A percentile compares a stretch with the other conserved stretches of the same genome.
phyloP scores from a whole-genome alignment of 2,329 filamentous ascomycete species.

The Malbranchea cinnamomea region DNA sequence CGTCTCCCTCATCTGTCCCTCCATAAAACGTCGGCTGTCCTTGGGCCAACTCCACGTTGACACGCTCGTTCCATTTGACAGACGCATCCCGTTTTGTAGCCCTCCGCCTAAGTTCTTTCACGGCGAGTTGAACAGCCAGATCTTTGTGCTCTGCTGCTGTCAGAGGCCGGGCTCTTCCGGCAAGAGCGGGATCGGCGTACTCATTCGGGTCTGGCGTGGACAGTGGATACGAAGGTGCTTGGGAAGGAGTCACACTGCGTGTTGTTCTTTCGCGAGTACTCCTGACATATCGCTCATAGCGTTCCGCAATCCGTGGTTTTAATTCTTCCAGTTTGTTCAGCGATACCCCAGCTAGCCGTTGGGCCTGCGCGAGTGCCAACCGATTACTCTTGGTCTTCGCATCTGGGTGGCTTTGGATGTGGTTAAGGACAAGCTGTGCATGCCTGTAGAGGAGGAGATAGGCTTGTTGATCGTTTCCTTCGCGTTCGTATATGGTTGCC shows the following conservation, averaged over 20 bases:
- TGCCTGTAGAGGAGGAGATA: constrained; percentile 88
- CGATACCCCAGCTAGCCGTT: constrained; percentile 48
- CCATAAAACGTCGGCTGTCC: background rate
- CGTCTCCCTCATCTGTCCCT: constrained; percentile 21
- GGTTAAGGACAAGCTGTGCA: constrained; percentile 65
- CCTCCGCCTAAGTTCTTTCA: constrained; percentile 54
- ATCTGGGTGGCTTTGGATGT: constrained; percentile 62
- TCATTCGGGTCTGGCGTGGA: too few species aligned
- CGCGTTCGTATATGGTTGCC: constrained; percentile 71
- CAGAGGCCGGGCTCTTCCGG: constrained; percentile 44
- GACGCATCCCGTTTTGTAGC: constrained; percentile 41
- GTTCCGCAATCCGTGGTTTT: constrained; percentile 60
- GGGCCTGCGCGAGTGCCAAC: constrained; percentile 39
- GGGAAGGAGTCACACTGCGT: too few species aligned
- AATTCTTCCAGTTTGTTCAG: constrained; percentile 59
- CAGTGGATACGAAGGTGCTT: too few species aligned
- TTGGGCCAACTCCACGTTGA: constrained; percentile 1
- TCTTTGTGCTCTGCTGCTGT: constrained; percentile 58
- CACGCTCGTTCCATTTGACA: constrained; percentile 2
- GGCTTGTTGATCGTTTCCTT: constrained; percentile 74
- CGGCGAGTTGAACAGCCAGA: constrained; percentile 61
- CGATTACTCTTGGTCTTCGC: constrained; percentile 48
- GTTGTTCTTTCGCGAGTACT: constrained; percentile 31
- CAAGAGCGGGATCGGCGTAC: constrained; percentile 43
- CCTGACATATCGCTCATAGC: constrained; percentile 53